Evolutionary conservation across 768 basidiomycete species (phyloP).

Genomic region (Gloeopeniophorella convolvens): DNA sequence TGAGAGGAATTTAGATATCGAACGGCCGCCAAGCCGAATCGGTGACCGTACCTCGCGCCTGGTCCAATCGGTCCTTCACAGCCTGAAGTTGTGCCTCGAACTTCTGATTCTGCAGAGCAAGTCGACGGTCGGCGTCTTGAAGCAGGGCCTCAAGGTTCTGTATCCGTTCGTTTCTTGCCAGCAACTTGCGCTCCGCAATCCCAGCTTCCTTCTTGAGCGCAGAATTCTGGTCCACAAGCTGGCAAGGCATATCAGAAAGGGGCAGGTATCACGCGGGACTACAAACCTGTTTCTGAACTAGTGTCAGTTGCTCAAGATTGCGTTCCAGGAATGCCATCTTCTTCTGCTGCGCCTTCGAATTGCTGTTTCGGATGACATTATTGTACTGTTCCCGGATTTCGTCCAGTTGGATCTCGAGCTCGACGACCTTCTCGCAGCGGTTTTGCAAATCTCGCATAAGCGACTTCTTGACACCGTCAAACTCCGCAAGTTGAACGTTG

Average conservation of each 20-base stretch:
- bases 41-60: conserved; percentile 70
- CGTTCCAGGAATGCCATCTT: conserved; percentile 99
- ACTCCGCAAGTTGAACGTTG: conserved; percentile 96
- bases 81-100: conserved; percentile 91
- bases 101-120: conserved; percentile 91
- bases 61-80: conserved; percentile 87
- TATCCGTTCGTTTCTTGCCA: conserved; percentile 96
- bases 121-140: conserved; percentile 88
- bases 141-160: conserved; percentile 90
- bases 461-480: conserved; percentile 97
- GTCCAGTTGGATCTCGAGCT: conserved; percentile 96
- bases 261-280: background rate
- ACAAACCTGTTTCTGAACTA: conserved; percentile 92
- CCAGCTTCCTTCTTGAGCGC: conserved; percentile 96
- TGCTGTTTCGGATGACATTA: conserved; percentile 96
- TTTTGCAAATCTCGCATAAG: conserved; percentile 98
- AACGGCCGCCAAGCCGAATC: conserved; percentile 6
- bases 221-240: conserved; percentile 99
- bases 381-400: conserved; percentile 99
- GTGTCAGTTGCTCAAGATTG: conserved; percentile 89
- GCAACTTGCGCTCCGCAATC: conserved; percentile 91
- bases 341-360: conserved; percentile 97
- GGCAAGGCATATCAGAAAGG: conserved; percentile 11
- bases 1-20: conserved; percentile 28
- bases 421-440: conserved; percentile 99